These are phyloP conservation scores for Irpex sp. DNA, from an alignment of 1,284 basidiomycete genomes.

Conservation along the genomic window DNA sequence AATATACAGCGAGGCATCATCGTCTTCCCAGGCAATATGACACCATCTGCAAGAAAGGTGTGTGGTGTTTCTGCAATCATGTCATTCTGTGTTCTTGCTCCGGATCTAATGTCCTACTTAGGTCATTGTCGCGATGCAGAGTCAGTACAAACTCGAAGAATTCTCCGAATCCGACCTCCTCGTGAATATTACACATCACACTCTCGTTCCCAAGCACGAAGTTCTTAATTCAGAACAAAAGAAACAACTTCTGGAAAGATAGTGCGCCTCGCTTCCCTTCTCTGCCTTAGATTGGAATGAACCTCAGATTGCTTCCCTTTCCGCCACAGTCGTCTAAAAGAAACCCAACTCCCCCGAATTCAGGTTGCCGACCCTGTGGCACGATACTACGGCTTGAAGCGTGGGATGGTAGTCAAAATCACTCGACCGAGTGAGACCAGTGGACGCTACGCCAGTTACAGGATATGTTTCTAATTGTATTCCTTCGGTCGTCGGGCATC, in stretches of 20 bases:
- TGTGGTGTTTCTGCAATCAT: slow-evolving; percentile 16
- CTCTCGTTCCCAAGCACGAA: slow-evolving; percentile 92
- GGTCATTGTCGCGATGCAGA: slow-evolving; percentile 88
- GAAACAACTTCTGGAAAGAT: slow-evolving; percentile 83
- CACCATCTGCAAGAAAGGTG: slow-evolving; percentile 92
- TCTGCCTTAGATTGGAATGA: not conserved
- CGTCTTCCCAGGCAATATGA: slow-evolving; percentile 96
- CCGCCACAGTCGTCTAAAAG: slow-evolving; percentile 82
- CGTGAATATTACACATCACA: slow-evolving; percentile 97
- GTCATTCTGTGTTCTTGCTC: not conserved
- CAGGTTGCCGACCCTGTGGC: slow-evolving; percentile 96
- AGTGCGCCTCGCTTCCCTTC: slow-evolving; percentile 57
- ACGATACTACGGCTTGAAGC: slow-evolving; percentile 92
- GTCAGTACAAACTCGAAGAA: slow-evolving; percentile 89
- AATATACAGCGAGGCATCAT: slow-evolving; percentile 90
- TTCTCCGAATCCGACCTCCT: slow-evolving; percentile 96
- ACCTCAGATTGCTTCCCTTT: not conserved
- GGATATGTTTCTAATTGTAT: slow-evolving; percentile 71
- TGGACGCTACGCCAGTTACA: slow-evolving; percentile 92
- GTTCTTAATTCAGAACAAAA: slow-evolving; percentile 89
- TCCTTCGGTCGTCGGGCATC: not conserved
- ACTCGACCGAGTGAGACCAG: slow-evolving; percentile 96
- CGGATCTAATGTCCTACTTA: slow-evolving; percentile 27
- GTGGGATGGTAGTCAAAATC: slow-evolving; percentile 98
- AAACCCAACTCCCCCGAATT: slow-evolving; percentile 97